Evolutionary conservation across 116 monocot species (phyloP).

Genomic region (Cymodocea nodosa): DNA sequence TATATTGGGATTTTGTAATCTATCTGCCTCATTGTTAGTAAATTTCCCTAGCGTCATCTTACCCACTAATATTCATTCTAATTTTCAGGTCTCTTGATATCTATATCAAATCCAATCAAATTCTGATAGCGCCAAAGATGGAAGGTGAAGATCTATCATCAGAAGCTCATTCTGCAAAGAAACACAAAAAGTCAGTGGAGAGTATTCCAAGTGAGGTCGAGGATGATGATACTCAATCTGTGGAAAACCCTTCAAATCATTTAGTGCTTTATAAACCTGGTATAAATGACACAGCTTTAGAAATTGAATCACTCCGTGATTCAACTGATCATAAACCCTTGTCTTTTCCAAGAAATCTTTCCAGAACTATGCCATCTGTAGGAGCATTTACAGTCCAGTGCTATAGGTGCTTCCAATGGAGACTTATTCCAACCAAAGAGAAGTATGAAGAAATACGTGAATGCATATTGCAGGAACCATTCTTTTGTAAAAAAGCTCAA

Average conservation of each 20-base stretch:
- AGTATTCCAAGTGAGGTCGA: conserved; percentile 5
- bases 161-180: not conserved
- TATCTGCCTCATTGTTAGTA: too few relatives aligned
- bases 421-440: conserved; percentile 83
- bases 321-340: not conserved
- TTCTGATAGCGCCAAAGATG: conserved; percentile 8
- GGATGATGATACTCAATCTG: conserved; percentile 12
- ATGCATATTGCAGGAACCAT: conserved; percentile 48
- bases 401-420: conserved; percentile 79
- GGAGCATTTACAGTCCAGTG: conserved; percentile 90
- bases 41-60: too few relatives aligned
- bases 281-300: conserved; percentile 14
- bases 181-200: conserved; percentile 3
- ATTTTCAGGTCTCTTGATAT: conserved; percentile 2
- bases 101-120: conserved; percentile 11
- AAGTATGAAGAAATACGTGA: conserved; percentile 90
- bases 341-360: conserved; percentile 20
- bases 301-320: conserved; percentile 4
- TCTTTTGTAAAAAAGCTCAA: conserved; percentile 52
- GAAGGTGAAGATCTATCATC: not conserved
- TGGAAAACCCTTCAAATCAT: conserved; percentile 28
- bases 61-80: too few relatives aligned
- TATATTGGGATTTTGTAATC: too few relatives aligned
- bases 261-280: conserved; percentile 41
- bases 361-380: conserved; percentile 32